Evolutionary conservation across 177 flowering plant species (phyloP).

Genomic region (Telopea speciosissima): DNA sequence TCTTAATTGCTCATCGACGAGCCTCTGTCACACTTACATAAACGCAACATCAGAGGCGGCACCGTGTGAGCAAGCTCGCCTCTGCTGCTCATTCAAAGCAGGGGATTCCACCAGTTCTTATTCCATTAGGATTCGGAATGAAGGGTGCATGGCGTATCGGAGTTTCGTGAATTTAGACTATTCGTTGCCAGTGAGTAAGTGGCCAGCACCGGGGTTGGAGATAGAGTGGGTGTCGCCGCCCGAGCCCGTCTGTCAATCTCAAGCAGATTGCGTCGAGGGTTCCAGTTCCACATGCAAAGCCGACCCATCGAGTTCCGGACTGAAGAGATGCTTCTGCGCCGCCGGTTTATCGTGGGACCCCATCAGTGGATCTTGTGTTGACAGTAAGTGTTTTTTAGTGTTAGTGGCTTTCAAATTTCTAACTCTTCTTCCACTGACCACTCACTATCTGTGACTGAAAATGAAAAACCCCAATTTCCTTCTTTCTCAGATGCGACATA

Average conservation of each 20-base stretch:
- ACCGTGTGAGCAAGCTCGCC: conserved; percentile 22
- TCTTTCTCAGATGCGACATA: conserved; percentile 25
- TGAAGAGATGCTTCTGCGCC: conserved; percentile 45
- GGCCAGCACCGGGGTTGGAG: conserved; percentile 53
- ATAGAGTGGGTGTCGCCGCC: conserved; percentile 50
- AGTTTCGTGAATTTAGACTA: conserved; percentile 46
- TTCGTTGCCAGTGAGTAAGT: conserved; percentile 29
- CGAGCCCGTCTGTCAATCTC: conserved; percentile 39
- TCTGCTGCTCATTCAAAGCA: conserved; percentile 47
- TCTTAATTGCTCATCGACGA: conserved; percentile 41
- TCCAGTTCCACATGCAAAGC: conserved; percentile 35
- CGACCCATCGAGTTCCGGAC: conserved; percentile 25
- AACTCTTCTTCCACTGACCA: too few relatives aligned
- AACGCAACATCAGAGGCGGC: conserved; percentile 19
- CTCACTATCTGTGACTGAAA: too few relatives aligned
- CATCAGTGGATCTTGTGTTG: conserved; percentile 30
- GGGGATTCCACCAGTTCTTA: conserved; percentile 53
- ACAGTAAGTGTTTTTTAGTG: conserved; percentile 25
- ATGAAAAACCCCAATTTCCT: too few relatives aligned
- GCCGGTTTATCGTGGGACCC: conserved; percentile 46
- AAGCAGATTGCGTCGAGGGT: conserved; percentile 34
- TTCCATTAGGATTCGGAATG: conserved; percentile 29
- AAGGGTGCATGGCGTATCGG: conserved; percentile 46
- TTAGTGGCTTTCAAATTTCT: too few relatives aligned
- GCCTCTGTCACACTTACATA: conserved; percentile 43